Evolutionary conservation across 805 yeast genomes (phyloP).

Genomic region (Tetrapisispora arboricola): DNA sequence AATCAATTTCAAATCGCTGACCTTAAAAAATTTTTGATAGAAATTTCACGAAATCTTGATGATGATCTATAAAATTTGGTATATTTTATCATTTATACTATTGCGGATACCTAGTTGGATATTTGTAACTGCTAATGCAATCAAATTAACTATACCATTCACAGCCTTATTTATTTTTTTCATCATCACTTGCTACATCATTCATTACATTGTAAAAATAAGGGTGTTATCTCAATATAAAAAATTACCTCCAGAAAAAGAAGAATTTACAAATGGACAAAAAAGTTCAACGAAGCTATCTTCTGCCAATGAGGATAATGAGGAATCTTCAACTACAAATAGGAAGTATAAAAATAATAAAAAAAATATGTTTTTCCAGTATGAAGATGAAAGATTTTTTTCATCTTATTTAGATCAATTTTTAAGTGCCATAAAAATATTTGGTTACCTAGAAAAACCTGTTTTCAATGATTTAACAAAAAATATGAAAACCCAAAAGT

Average conservation of each 20-base stretch:
- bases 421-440: constrained; percentile 80
- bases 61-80: constrained; percentile 4
- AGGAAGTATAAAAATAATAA: background rate
- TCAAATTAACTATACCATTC: constrained; percentile 15
- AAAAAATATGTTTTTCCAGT: constrained; percentile 1
- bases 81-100: constrained; percentile 8
- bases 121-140: constrained; percentile 9
- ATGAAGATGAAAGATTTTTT: constrained; percentile 19
- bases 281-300: background rate
- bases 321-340: background rate
- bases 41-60: too few species aligned
- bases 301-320: background rate
- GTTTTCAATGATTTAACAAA: constrained; percentile 90
- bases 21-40: too few species aligned
- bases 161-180: constrained; percentile 9
- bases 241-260: constrained; percentile 13
- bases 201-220: constrained; percentile 15
- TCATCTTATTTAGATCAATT: constrained; percentile 80
- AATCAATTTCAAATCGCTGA: too few species aligned
- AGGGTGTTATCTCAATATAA: constrained; percentile 22
- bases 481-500: constrained; percentile 79
- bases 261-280: background rate
- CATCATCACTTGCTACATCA: constrained; percentile 8
- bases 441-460: constrained; percentile 83
- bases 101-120: constrained; percentile 12